Evolutionary conservation across 2,329 filamentous ascomycete genomes (phyloP).

Genomic region (Huntiella moniliformis): DNA sequence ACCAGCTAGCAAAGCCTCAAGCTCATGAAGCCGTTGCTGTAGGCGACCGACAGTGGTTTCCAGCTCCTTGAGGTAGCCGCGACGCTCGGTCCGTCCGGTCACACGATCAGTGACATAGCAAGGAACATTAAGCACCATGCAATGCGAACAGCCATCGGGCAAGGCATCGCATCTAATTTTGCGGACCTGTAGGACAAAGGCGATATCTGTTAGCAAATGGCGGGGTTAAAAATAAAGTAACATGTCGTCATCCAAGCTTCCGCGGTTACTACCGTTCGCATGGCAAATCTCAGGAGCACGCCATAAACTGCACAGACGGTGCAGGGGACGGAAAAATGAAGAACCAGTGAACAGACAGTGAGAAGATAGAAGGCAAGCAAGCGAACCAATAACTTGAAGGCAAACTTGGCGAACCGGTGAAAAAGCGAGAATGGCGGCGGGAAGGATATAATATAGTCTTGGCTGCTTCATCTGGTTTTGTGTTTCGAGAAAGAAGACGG

Average conservation of each 20-base stretch:
- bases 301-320: background rate
- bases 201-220: background rate
- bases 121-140: conserved; percentile 53
- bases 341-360: background rate
- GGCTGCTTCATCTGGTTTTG: too few relatives aligned
- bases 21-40: conserved; percentile 36
- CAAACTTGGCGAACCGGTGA: too few relatives aligned
- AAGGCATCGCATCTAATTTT: conserved; percentile 78
- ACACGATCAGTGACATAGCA: conserved; percentile 79
- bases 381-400: too few relatives aligned
- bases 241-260: too few relatives aligned
- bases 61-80: conserved; percentile 60
- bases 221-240: too few relatives aligned
- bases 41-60: conserved; percentile 55
- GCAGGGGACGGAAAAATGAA: background rate
- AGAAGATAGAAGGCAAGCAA: background rate
- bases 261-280: too few relatives aligned
- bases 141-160: conserved; percentile 66
- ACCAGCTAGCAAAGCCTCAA: conserved; percentile 46
- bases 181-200: conserved; percentile 28
- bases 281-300: conserved; percentile 25
- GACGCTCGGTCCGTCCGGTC: conserved; percentile 58
- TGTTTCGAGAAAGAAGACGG: too few relatives aligned
- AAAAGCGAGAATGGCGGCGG: background rate
- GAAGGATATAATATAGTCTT: background rate